Evolutionary conservation across 176 grass and related monocot genomes (phyloP), one percentile per base, ranked within the genome.

Genomic region (Rhynchospora pubera): DNA sequence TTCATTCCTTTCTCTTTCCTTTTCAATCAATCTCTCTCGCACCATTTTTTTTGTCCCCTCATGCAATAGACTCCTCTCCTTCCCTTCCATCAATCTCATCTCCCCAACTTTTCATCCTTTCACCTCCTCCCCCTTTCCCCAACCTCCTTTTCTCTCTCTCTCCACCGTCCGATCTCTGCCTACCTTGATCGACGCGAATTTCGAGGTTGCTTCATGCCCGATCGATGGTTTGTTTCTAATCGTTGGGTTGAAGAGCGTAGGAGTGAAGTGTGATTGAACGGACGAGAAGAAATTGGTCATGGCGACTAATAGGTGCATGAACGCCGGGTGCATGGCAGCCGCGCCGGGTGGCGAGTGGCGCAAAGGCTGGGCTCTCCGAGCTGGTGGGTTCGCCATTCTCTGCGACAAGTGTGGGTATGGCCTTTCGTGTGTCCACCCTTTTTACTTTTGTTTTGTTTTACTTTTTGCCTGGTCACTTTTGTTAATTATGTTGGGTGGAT

Each of bases 351-450:
- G 85, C 24, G 97, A 96, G 82, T 96, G 97, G 93, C 83, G 89
- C 84, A 96, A 88, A 83, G 97, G 97, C 3, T 99, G 97, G 97
- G 84, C 81, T 57, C 86, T 99, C 87, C 88, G 93, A 93, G 91
- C 91, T 53, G 97, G 93, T 43, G 89, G 72, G 74, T 93, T 89
- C 79, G 91, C 91, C 6, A 10, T 83, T 76, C 91, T 99, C 74
- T 99, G 97, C 88, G 91, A 88, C 86, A 99, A 99, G 91, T 99
- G 97, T 84, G 91, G 97, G 97, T 99, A 94, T 80, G 90, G 7
- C 65, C 57, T 77, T 72, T 9, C 51, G 30, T 82, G 45, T 58
- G 50, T 45, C 61, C 50, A 18, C 21, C 24, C 81, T 57, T 57
- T 15, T 65, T 22, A 46, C 62, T 57, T 21, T 10, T 28, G 10